Base-by-base conservation (phyloP, 23 red algal species). In the Gracilaria vermiculophylla region DNA sequence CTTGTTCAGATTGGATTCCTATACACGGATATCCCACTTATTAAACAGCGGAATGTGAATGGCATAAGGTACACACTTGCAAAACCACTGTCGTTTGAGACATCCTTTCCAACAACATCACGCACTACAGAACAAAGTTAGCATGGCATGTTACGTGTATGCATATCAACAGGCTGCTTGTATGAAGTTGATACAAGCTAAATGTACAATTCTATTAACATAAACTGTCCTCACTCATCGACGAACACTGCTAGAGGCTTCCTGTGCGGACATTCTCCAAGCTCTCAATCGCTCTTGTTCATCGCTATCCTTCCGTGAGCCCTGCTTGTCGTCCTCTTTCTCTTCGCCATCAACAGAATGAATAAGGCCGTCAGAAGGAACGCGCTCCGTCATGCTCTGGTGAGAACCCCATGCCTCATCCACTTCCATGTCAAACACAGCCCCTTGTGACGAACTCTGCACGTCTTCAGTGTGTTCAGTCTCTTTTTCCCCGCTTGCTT, bases 231-330 rank as follows among this genome's bases (percentile, higher is more conserved):
- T 2, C 33, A 53, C 39, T 70, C 69, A 88, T 88, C 84, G 66
- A 19, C 45, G 66, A 55, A 88, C 84, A 78, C 33, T 88, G 14
- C 69, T 76, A 31, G 84, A 88, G 12, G 84, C 84, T 48, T 65
- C 84, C n/a, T 77, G 70, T 33, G 84, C 84, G 4, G 84, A 88
- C 84, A 88, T 88, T 62, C 69, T 58, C 84, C 84, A 88, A 8
- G 53, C 69, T 25, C 84, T 28, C 48, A 88, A 77, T 29, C 84
- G 50, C 31, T 54, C 69, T 64, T 66, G 37, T 77, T 88, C 83
- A 27, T 88, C 69, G 57, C 54, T 70, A 27, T 52, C 70, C 21
- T 43, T 45, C 69, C 52, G 37, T 7, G 21, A 7, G 5, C 19
- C 0, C 19, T 24, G 35, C 31, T 5, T 56, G 36, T 32, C 23